These are phyloP conservation scores for Lactifluus echinatus DNA, from an alignment of 768 basidiomycete genomes.

Conservation along the genomic window DNA sequence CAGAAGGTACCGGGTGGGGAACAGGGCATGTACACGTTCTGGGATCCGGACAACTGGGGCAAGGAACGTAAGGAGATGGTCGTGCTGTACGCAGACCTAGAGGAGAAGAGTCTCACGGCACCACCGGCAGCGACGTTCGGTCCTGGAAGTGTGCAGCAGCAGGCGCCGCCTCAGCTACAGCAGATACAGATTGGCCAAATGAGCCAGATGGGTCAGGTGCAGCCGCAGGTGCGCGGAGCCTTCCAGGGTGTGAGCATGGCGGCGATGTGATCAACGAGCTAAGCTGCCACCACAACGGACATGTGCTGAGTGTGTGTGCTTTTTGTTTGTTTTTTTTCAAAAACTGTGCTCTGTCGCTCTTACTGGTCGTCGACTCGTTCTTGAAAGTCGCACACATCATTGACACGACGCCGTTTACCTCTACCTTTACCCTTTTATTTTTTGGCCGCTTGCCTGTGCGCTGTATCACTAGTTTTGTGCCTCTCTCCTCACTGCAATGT, in stretches of 20 bases:
- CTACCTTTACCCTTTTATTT: not conserved
- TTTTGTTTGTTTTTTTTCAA: not conserved
- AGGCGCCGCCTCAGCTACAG: constrained; percentile 5
- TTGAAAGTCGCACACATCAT: no score
- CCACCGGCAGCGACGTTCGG: constrained; percentile 8
- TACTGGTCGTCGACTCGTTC: no score
- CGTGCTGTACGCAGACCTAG: constrained; percentile 25
- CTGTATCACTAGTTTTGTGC: constrained; percentile 18
- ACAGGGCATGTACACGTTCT: constrained; percentile 53
- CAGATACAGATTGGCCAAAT: constrained; percentile 16
- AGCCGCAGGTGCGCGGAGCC: constrained; percentile 20
- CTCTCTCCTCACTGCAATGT: constrained; percentile 5
- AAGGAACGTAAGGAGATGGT: constrained; percentile 26
- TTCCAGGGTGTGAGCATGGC: constrained; percentile 22
- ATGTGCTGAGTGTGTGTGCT: no score
- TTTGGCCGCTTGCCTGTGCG: constrained; percentile 6
- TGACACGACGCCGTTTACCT: not conserved
- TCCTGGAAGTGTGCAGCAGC: constrained; percentile 4
- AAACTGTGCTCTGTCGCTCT: no score
- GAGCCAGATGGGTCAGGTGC: constrained; percentile 6
- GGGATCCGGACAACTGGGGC: constrained; percentile 28
- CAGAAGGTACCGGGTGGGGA: constrained; percentile 72
- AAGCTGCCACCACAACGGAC: no score
- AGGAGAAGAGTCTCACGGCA: constrained; percentile 21
- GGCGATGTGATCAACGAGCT: constrained; percentile 21